Evolutionary conservation across 306 rosid species (phyloP).

Genomic region (Vigna trinervia): DNA sequence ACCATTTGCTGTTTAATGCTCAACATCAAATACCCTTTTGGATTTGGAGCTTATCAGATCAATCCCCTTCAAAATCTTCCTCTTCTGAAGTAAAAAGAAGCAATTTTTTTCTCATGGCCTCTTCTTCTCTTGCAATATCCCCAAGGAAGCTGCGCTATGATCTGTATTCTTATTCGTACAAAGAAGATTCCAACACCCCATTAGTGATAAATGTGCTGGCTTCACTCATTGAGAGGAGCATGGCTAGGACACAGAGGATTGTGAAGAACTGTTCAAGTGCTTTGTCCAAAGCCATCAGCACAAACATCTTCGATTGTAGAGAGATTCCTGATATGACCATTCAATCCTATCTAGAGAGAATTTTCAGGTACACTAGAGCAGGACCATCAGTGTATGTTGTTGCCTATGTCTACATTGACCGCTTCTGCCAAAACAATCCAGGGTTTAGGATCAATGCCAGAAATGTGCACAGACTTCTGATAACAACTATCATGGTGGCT

Average conservation of each 20-base stretch:
- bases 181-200: constrained; percentile 70
- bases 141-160: constrained; percentile 86
- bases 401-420: constrained; percentile 88
- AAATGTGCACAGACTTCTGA: constrained; percentile 88
- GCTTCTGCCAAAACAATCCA: constrained; percentile 80
- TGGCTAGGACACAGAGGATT: constrained; percentile 82
- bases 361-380: constrained; percentile 84
- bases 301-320: constrained; percentile 65
- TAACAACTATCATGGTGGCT: constrained; percentile 94
- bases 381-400: constrained; percentile 91
- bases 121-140: constrained; percentile 60
- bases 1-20: not conserved
- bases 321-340: constrained; percentile 87
- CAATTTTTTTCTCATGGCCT: constrained; percentile 38
- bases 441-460: constrained; percentile 66
- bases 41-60: constrained; percentile 23
- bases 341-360: constrained; percentile 77
- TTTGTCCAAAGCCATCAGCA: constrained; percentile 52
- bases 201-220: constrained; percentile 78
- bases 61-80: constrained; percentile 43
- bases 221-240: constrained; percentile 80
- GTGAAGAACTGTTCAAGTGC: constrained; percentile 57
- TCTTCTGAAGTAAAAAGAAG: not conserved
- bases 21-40: constrained; percentile 23
- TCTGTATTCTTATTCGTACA: constrained; percentile 74